phyloP scores from a whole-genome alignment of 2,329 filamentous ascomycete species.

The Corynespora cassiicola region DNA sequence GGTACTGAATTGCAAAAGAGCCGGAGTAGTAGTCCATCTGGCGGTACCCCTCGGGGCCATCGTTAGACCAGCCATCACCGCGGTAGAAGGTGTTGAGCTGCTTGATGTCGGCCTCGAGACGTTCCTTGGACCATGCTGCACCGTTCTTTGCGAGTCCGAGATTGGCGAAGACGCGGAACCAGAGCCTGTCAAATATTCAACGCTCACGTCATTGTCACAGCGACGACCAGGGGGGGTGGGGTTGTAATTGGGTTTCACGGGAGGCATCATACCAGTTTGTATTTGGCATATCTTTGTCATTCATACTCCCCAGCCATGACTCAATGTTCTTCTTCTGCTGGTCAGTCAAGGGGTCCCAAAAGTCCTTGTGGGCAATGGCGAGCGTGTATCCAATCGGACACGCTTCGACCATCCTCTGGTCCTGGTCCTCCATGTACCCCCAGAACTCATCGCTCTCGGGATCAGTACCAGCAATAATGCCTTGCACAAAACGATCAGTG shows the following conservation, averaged over 20 bases:
- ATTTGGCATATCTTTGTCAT: constrained; percentile 72
- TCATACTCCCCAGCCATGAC: constrained; percentile 77
- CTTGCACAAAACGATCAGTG: constrained; percentile 71
- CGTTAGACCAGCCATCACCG: constrained; percentile 83
- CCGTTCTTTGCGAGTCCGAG: constrained; percentile 78
- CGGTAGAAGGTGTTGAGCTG: constrained; percentile 82
- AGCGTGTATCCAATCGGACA: constrained; percentile 79
- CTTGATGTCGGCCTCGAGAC: constrained; percentile 76
- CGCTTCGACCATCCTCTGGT: constrained; percentile 87
- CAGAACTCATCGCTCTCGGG: constrained; percentile 75
- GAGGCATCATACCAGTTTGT: constrained; percentile 67
- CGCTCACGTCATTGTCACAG: constrained; percentile 2
- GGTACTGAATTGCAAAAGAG: constrained; percentile 81
- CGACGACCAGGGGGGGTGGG: not conserved
- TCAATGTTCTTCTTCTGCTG: constrained; percentile 71
- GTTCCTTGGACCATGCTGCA: constrained; percentile 71
- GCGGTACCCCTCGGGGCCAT: constrained; percentile 78
- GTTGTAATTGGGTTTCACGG: not conserved
- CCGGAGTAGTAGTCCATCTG: constrained; percentile 89
- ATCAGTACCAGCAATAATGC: constrained; percentile 74
- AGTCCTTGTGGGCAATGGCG: constrained; percentile 67
- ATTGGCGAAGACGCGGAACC: constrained; percentile 86
- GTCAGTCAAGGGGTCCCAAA: constrained; percentile 71
- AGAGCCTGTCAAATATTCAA: constrained; percentile 63
- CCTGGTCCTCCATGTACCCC: constrained; percentile 77